Evolutionary conservation across 768 basidiomycete genomes (phyloP).

Genomic region (Tubosaeta sp.): DNA sequence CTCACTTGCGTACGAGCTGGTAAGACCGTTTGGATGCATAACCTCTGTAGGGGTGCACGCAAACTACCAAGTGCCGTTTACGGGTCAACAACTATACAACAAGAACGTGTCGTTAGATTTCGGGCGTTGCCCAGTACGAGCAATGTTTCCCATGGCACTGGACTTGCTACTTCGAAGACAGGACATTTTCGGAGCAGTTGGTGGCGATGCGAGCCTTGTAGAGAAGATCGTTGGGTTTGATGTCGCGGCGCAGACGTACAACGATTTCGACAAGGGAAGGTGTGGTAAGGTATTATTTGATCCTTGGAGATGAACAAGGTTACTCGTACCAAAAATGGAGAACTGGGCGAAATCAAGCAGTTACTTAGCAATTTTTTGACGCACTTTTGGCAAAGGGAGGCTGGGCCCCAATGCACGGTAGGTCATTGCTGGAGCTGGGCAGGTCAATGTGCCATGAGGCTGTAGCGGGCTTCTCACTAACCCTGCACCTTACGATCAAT

Average conservation of each 20-base stretch:
- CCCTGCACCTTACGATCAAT: no score
- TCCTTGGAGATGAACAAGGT: conserved; percentile 49
- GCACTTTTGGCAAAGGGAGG: no score
- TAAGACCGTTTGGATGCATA: conserved; percentile 72
- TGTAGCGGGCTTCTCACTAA: no score
- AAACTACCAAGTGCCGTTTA: conserved; percentile 49
- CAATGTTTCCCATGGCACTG: conserved; percentile 70
- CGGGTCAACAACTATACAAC: conserved; percentile 55
- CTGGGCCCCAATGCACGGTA: no score
- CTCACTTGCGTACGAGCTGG: conserved; percentile 61
- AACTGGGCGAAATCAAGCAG: no score
- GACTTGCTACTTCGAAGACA: conserved; percentile 65
- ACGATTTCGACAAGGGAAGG: conserved; percentile 64
- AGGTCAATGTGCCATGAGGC: no score
- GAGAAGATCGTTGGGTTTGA: conserved; percentile 62
- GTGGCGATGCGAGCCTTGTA: conserved; percentile 56
- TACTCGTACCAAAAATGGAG: no score
- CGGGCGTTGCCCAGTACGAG: conserved; percentile 75
- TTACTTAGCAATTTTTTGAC: no score
- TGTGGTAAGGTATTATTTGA: conserved; percentile 77
- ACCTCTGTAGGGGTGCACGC: conserved; percentile 73
- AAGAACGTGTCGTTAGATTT: conserved; percentile 80
- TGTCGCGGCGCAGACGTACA: conserved; percentile 55
- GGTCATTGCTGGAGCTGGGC: no score
- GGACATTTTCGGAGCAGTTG: conserved; percentile 72